These are phyloP conservation scores for Euptelea pleiosperma DNA, from an alignment of 164 flowering plant genomes.

Conservation along the genomic window DNA sequence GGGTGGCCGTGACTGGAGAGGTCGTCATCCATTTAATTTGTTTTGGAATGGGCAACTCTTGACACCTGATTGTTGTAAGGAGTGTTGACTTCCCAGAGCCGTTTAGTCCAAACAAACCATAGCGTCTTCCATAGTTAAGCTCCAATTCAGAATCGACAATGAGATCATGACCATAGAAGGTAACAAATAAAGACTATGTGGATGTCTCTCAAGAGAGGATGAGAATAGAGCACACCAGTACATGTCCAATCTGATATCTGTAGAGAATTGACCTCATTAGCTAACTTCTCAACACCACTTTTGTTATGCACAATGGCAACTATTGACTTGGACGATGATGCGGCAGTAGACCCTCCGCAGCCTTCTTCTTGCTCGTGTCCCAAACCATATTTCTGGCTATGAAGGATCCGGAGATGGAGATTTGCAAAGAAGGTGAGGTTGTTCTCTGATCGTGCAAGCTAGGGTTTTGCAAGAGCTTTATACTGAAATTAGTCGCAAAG, in stretches of 20 bases:
- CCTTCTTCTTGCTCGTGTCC: conserved; percentile 95
- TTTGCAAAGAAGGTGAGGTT: no score
- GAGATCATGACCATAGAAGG: conserved; percentile 96
- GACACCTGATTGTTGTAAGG: conserved; percentile 70
- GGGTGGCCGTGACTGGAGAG: no score
- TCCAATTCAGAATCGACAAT: conserved; percentile 90
- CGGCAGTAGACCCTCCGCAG: conserved; percentile 63
- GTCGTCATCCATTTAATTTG: no score
- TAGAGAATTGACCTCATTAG: conserved; percentile 46
- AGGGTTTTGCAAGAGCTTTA: no score
- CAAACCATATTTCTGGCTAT: conserved; percentile 63
- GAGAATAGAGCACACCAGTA: conserved; percentile 89
- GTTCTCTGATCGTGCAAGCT: no score
- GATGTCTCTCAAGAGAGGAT: conserved; percentile 91
- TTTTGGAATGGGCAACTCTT: conserved; percentile 94
- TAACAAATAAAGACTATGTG: conserved; percentile 89
- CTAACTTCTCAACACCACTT: conserved; percentile 45
- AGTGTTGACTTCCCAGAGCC: conserved; percentile 98
- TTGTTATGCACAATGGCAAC: conserved; percentile 46
- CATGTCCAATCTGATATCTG: conserved; percentile 91
- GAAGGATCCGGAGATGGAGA: no score
- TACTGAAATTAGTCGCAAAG: no score
- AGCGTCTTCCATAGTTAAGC: conserved; percentile 97
- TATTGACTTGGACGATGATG: conserved; percentile 33
- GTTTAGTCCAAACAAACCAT: conserved; percentile 90